Conservation (phyloP, 768 basidiomycete species). For the Pulveroboletus sp. region DNA sequence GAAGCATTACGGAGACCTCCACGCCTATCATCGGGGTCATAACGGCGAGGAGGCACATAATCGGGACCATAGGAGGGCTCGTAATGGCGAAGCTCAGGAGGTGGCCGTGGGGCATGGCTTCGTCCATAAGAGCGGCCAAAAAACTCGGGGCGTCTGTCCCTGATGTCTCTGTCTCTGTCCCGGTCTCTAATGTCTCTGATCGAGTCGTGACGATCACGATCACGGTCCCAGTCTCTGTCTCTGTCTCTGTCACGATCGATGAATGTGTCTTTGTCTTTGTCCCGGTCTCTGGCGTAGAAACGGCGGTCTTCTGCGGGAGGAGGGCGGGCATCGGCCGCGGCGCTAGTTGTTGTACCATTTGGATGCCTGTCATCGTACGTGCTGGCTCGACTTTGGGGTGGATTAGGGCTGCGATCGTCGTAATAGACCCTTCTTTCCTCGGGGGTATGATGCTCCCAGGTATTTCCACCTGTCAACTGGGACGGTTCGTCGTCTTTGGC, state of each 20-base stretch:
- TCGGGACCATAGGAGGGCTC: conserved; percentile 39
- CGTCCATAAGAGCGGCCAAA: conserved; percentile 37
- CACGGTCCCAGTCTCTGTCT: conserved; percentile 34
- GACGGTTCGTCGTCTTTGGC: conserved; percentile 30
- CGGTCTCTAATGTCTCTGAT: conserved; percentile 22
- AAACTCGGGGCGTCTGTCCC: conserved; percentile 37
- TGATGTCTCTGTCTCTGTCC: conserved; percentile 30
- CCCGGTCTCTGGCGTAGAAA: conserved; percentile 32
- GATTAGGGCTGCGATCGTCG: conserved; percentile 24
- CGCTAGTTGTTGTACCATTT: conserved; percentile 5
- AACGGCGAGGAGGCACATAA: conserved; percentile 32
- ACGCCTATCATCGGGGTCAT: conserved; percentile 30
- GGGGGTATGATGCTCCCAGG: conserved; percentile 26
- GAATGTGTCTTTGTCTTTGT: conserved; percentile 30
- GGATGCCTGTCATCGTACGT: conserved; percentile 10
- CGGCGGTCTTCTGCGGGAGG: conserved; percentile 29
- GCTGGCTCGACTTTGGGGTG: conserved; percentile 7
- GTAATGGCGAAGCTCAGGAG: conserved; percentile 45
- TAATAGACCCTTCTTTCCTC: conserved; percentile 29
- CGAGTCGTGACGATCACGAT: conserved; percentile 27
- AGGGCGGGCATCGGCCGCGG: conserved; percentile 8
- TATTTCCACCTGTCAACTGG: conserved; percentile 17
- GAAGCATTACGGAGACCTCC: conserved; percentile 15
- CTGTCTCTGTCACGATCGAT: conserved; percentile 31
- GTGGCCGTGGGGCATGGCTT: conserved; percentile 38